A percentile compares a stretch with the other conserved stretches of the same genome.
Evolutionary conservation across 805 yeast genomes (phyloP).

Genomic region (Lachancea thermotolerans): DNA sequence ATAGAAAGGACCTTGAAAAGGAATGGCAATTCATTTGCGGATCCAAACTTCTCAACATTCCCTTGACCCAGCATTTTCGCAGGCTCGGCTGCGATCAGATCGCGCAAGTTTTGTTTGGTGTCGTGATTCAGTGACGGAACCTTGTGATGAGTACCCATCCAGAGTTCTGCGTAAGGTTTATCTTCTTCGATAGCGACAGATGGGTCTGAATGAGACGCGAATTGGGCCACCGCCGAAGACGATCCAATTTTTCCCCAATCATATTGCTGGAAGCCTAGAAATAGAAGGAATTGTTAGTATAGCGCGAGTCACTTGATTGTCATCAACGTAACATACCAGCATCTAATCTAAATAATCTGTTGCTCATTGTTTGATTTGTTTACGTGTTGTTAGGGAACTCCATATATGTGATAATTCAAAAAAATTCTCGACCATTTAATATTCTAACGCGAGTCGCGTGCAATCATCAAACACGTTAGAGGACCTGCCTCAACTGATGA

Average conservation of each 20-base stretch:
- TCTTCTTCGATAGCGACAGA: slow-evolving; percentile 54
- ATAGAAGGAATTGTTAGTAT: not conserved
- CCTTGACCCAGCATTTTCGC: slow-evolving; percentile 48
- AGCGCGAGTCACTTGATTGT: not conserved
- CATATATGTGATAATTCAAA: not conserved
- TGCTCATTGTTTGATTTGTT: slow-evolving; percentile 22
- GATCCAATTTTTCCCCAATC: slow-evolving; percentile 88
- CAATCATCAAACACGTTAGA: slow-evolving; percentile 2
- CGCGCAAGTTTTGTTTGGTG: slow-evolving; percentile 55
- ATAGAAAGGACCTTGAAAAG: slow-evolving; percentile 91
- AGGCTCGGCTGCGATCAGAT: slow-evolving; percentile 57
- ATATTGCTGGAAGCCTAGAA: slow-evolving; percentile 64
- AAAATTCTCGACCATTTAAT: not conserved
- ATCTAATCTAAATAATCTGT: slow-evolving; percentile 35
- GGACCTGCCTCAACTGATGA: not conserved
- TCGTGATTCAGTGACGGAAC: slow-evolving; percentile 66
- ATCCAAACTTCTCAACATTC: slow-evolving; percentile 61
- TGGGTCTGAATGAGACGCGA: slow-evolving; percentile 66
- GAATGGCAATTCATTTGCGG: slow-evolving; percentile 73
- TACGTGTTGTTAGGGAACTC: slow-evolving; percentile 1
- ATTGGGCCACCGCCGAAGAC: slow-evolving; percentile 81
- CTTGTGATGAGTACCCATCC: slow-evolving; percentile 99
- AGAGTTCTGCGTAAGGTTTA: slow-evolving; percentile 91
- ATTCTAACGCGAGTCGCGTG: not conserved
- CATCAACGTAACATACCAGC: slow-evolving; percentile 29